Conservation (phyloP, 2,329 filamentous ascomycete species). For the Phaeosphaeria sp. region DNA sequence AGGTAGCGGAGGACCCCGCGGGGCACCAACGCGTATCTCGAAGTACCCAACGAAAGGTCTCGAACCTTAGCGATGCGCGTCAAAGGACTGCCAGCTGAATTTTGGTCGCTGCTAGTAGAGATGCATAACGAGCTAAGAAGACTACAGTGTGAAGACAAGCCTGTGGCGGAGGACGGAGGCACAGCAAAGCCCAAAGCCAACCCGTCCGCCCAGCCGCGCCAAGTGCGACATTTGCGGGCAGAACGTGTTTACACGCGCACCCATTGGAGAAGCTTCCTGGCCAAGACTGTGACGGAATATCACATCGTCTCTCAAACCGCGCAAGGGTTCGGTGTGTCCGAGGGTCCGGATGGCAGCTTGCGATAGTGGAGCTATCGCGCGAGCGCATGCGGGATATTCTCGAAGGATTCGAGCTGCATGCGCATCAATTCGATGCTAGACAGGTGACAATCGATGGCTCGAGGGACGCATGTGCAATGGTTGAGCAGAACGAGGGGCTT, state of each 20-base stretch:
- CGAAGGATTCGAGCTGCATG: background rate
- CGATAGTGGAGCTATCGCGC: constrained; percentile 3
- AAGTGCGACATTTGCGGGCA: constrained; percentile 26
- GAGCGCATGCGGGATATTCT: constrained; percentile 1
- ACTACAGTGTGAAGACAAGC: constrained; percentile 32
- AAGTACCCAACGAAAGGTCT: constrained; percentile 1
- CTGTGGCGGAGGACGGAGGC: constrained; percentile 27
- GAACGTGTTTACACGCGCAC: constrained; percentile 9
- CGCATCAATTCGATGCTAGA: background rate
- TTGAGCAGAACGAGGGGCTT: background rate
- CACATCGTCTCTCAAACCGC: constrained; percentile 11
- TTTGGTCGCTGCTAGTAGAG: background rate
- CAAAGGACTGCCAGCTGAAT: background rate
- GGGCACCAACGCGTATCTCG: background rate
- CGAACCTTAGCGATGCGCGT: background rate
- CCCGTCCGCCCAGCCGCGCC: constrained; percentile 36
- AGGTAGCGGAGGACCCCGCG: background rate
- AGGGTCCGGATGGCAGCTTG: constrained; percentile 13
- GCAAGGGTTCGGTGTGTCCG: constrained; percentile 30
- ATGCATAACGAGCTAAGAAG: constrained; percentile 7
- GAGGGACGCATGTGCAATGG: background rate
- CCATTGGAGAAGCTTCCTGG: constrained; percentile 34
- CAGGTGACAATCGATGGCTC: background rate
- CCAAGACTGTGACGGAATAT: constrained; percentile 35
- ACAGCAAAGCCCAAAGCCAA: constrained; percentile 29